Percentiles rank a stretch among this genome's conserved stretches.
phyloP scores from a whole-genome alignment of 148 eudicot species.

The Vaccinium macrocarpon region DNA sequence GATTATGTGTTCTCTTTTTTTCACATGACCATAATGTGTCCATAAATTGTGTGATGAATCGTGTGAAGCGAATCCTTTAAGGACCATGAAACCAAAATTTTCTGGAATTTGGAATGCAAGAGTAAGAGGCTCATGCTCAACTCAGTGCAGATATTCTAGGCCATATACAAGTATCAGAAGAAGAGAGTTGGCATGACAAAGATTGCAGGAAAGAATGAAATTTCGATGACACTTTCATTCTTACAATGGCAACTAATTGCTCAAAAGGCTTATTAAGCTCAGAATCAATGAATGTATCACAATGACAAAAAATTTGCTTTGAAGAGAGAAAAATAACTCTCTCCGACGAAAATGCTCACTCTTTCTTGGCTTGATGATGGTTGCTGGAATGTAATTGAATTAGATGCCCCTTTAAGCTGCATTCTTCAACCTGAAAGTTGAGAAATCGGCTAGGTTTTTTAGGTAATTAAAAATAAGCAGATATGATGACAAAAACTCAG shows the following conservation, averaged over 20 bases:
- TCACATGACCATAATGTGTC: too few relatives aligned
- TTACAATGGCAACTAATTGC: background rate
- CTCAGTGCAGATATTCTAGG: background rate
- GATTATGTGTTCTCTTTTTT: too few relatives aligned
- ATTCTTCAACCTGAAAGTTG: conserved; percentile 59
- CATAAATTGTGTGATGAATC: too few relatives aligned
- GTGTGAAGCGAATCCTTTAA: background rate
- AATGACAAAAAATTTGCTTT: background rate
- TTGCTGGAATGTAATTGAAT: conserved; percentile 40
- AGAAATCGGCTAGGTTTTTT: background rate
- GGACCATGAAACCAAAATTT: background rate
- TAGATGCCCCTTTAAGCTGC: conserved; percentile 67
- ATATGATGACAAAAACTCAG: background rate
- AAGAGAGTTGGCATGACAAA: background rate
- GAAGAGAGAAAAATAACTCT: background rate
- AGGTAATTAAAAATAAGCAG: background rate
- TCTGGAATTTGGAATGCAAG: background rate
- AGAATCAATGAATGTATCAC: background rate
- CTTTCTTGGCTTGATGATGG: conserved; percentile 8
- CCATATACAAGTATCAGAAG: background rate
- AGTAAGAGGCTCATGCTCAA: background rate
- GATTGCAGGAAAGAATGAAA: background rate
- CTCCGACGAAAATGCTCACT: background rate
- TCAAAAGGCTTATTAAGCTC: background rate
- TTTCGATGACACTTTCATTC: background rate